Base-by-base conservation (phyloP, 2,329 filamentous ascomycete species). In the Colletotrichum filicis region DNA sequence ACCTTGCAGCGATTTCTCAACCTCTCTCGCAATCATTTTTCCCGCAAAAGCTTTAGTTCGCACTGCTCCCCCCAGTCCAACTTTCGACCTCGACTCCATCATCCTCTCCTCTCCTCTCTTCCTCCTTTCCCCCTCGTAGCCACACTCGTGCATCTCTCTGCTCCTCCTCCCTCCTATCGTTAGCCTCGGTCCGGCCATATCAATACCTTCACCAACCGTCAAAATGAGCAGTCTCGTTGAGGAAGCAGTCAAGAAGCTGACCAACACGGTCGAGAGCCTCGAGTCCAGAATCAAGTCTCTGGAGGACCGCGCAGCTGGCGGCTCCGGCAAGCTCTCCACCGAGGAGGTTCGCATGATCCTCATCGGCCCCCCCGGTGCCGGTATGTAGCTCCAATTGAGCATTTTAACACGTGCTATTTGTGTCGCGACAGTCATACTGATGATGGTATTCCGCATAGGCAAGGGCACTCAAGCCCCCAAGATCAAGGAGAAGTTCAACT, bases 401-500 rank as follows among this genome's bases (percentile, higher is more conserved):
- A 61, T 56, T 70, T 62, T 64, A 19, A 35, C 71, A 56, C 35
- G 37, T 24, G 37, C 63, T 11, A 24, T 58, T 58, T 16, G 24
- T 32, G 35, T 60, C 5, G 55, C 53, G 28, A 19, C 42, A 22
- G 37, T 28, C n/a, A 24, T 55, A 58, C 65, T 73, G 56, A 73
- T 68, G 46, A 53, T 60, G 57, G 74, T 59, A 30, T 26, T 56
- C 42, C 28, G 22, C 56, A n/a, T 80, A 98, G 97, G 97, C 87
- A 99, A 99, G 91, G 97, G 97, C 85, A 99, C 97, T 55, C 97
- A 99, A 86, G 97, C 97, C 73, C 97, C 97, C 76, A 96, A 93
- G 85, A 97, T 99, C 87, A 98, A 98, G 91, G 96, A 98, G 82
- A 97, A 94, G 88, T 99, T 95, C 87, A 95, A 92, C 83, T 95